Base-by-base conservation (phyloP, 2,329 filamentous ascomycete species). In the Chaetomium olivaceum region DNA sequence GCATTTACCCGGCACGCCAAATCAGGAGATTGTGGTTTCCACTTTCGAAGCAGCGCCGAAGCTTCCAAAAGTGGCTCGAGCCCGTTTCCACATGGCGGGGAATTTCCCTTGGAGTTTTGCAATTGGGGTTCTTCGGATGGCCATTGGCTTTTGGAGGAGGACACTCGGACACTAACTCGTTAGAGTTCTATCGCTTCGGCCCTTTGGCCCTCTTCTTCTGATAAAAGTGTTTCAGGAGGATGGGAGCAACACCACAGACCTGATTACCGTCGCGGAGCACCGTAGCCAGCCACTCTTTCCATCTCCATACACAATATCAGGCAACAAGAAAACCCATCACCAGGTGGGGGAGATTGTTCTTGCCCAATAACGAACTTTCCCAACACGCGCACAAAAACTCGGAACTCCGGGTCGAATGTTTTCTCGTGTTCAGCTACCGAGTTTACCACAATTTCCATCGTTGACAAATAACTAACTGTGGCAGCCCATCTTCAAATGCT, bases 1-100 rank as follows among this genome's bases (percentile, higher is more conserved):
- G 60, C 61, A 64, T 68, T 64, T 66, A 68, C 61, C 66, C 63
- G 67, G 64, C 63, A 14, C 23, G 6, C 50, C 36, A 25, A 57
- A 51, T 25, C 14, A 39, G 51, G 57, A 48, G 50, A 59, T 48
- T 56, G 29, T n/a, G 9, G 25, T 29, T 52, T 55, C 63, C 65
- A 63, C 63, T 67, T 57, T 69, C 23, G 67, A 69, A 69, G 65
- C 63, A 12, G 29, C 46, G 56, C 59, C n/a, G 62, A 68, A 67
- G 52, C 62, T 69, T 67, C 62, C 56, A 65, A 62, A 60, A 56
- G 29, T 25, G 27, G 55, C 54, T 19, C 39, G 4, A 23, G 27
- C 27, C 56, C 48, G 27, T 19, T 43, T 5, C 51, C 19, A 27
- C 23, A 36, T 16, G 19, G 46, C 21, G 46, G 46, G 21, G 46